Conservation (phyloP, 345 rosid genomes). For the Camelina sativa region DNA sequence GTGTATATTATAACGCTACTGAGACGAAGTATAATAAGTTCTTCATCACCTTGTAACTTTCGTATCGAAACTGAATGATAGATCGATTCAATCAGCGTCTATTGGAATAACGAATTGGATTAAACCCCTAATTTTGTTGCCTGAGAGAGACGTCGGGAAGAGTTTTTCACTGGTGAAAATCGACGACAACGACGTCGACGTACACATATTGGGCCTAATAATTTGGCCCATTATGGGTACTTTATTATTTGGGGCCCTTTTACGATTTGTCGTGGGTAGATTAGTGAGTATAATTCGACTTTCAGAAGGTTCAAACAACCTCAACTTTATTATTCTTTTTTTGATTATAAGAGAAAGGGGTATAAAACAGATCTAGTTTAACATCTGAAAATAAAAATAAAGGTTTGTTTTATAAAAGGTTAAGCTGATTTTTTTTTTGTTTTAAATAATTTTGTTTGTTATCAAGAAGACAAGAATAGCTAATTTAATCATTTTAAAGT, state of each 20-base stretch:
- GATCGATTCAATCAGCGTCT: too few relatives aligned
- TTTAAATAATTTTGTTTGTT: not conserved
- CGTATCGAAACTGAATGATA: too few relatives aligned
- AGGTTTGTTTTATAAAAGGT: not conserved
- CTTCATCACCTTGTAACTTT: too few relatives aligned
- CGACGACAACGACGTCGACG: too few relatives aligned
- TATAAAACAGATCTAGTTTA: not conserved
- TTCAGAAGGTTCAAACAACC: not conserved
- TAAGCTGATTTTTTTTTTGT: not conserved
- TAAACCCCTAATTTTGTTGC: not conserved
- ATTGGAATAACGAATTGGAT: too few relatives aligned
- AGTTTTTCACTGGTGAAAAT: too few relatives aligned
- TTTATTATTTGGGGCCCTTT: not conserved
- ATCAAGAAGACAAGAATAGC: not conserved
- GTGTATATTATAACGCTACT: not conserved
- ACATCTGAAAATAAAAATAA: not conserved
- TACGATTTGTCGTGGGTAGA: not conserved
- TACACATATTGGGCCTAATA: too few relatives aligned
- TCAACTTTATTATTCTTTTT: too few relatives aligned
- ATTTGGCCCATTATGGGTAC: too few relatives aligned
- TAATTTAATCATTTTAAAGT: conserved; percentile 27
- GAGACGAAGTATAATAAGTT: too few relatives aligned
- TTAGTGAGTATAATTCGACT: too few relatives aligned
- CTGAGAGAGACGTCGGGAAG: too few relatives aligned
- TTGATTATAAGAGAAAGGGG: not conserved